These are phyloP conservation scores for Trichophaea hybrida DNA, from an alignment of 2,329 filamentous ascomycete species.

Conservation along the genomic window DNA sequence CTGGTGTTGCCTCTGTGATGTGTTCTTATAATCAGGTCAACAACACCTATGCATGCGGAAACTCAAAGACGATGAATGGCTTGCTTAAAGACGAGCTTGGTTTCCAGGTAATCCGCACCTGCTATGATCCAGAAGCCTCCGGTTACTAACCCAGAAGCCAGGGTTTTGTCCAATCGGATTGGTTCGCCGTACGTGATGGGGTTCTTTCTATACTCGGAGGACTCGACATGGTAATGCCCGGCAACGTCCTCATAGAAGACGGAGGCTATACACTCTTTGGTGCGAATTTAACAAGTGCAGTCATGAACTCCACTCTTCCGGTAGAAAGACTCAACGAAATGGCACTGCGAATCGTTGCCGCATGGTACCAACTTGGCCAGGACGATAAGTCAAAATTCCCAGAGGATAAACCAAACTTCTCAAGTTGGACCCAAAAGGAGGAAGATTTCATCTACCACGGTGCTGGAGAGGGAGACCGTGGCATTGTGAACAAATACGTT, in stretches of 20 bases:
- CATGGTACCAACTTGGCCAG: slow-evolving; percentile 45
- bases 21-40: slow-evolving; percentile 40
- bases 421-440: slow-evolving; percentile 62
- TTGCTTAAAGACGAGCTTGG: slow-evolving; percentile 42
- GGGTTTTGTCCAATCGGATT: slow-evolving; percentile 23
- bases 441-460: slow-evolving; percentile 54
- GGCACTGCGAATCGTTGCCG: slow-evolving; percentile 31
- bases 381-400: slow-evolving; percentile 40
- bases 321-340: slow-evolving; percentile 32
- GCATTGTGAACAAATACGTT: slow-evolving; percentile 64
- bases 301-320: slow-evolving; percentile 38
- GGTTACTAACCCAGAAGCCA: slow-evolving; percentile 9
- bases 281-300: slow-evolving; percentile 38
- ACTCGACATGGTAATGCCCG: slow-evolving; percentile 38
- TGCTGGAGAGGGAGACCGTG: slow-evolving; percentile 39
- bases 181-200: slow-evolving; percentile 22
- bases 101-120: slow-evolving; percentile 33
- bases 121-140: no score
- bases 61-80: slow-evolving; percentile 37
- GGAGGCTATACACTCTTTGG: slow-evolving; percentile 42
- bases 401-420: slow-evolving; percentile 57
- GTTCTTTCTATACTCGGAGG: slow-evolving; percentile 18
- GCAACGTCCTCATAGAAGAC: slow-evolving; percentile 32
- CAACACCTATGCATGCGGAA: slow-evolving; percentile 39
- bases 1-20: slow-evolving; percentile 68